Evolutionary conservation across 2,329 filamentous ascomycete species (phyloP), one percentile per base, ranked within the genome.

Genomic region (Dactylellina haptotyla): DNA sequence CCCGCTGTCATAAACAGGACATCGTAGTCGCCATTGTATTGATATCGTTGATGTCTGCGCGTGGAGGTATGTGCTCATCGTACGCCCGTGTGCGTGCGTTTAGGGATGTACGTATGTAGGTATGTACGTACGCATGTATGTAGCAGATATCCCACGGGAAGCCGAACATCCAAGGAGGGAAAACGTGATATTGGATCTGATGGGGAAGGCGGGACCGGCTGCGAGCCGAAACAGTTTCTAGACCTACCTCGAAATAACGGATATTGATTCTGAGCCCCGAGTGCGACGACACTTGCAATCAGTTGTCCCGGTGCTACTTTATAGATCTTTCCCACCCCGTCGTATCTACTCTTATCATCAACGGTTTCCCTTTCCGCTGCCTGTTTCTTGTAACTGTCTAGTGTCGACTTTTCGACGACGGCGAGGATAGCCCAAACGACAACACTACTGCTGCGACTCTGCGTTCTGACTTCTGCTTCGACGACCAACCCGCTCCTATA

Each of bases 401-500:
- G 10, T 20, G 18, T 10, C 28, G 39, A 34, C 16, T 50, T 26
- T 14, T 45, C 61, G 34, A 46, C 61, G 25, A 41, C 45, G 5
- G 25, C 51, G 8, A 39, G 30, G 37, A 25, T 34, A 6, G 26
- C 26, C 51, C 46, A 39, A 45, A 56, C 41, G 48, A 46, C 61
- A 65, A 53, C 30, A 30, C 53, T 14, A 37, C 65, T 70, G 37
- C 64, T 61, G n/a, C 18, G 45, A 41, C 43, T 61, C 58, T 46
- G 20, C 25, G 43, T 65, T 58, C 50, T 30, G 41, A 41, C 59
- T 58, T 58, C 64, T 51, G 43, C 65, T 71, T 56, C 65, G 39
- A 53, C 65, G 48, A 61, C 67, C 26, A 74, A 75, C 71, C 71
- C 61, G 48, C 71, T 72, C 71, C 71, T 56, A 43, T 39, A 65